Conservation (phyloP, 352 stramenopile genomes). For the Stramenopiles sp. region DNA sequence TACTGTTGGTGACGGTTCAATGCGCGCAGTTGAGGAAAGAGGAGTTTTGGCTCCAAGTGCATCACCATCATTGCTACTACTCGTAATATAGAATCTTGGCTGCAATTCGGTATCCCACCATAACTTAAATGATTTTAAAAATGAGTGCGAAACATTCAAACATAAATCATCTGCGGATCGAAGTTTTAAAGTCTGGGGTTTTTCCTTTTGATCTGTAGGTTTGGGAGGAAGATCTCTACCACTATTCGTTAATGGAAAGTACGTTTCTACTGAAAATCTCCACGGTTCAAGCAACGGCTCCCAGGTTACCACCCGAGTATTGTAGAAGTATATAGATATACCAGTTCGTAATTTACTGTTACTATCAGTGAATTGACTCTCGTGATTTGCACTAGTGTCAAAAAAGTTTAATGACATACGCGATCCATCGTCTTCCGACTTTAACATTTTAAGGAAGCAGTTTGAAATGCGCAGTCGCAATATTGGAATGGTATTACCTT, state of each 20-base stretch:
- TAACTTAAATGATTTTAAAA: neutral
- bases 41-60: no score
- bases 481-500: neutral
- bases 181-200: no score
- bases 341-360: neutral
- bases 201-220: no score
- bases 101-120: neutral
- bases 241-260: no score
- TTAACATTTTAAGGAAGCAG: no score
- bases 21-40: no score
- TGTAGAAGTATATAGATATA: neutral
- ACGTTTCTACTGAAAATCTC: neutral
- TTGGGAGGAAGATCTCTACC: no score
- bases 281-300: neutral
- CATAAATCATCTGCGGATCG: neutral
- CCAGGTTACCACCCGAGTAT: neutral
- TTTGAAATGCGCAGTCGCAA: neutral
- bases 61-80: no score
- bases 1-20: neutral
- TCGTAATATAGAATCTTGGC: no score
- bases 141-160: neutral
- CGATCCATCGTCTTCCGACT: no score
- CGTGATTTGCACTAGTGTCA: no score
- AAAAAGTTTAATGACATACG: no score
- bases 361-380: neutral